A percentile compares a stretch with the other conserved stretches of the same genome.
Conservation (phyloP, 176 grass and related monocot genomes). For the Pontederia paniculata region DNA sequence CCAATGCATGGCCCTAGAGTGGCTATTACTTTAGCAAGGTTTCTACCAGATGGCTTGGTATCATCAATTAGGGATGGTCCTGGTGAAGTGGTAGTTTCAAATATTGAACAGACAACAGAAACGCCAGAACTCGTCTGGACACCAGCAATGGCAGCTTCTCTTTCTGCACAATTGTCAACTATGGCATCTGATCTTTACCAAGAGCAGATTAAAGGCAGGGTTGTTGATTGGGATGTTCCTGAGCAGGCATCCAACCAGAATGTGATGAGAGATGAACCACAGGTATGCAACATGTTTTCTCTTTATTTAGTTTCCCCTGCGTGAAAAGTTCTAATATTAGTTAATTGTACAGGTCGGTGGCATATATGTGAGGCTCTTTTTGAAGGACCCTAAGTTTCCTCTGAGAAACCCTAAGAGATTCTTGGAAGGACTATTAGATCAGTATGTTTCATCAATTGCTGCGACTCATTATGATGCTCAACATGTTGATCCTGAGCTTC, state of each 20-base stretch:
- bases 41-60: conserved; percentile 92
- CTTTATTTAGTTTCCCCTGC: neutral
- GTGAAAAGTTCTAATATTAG: neutral
- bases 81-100: conserved; percentile 79
- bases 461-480: conserved; percentile 78
- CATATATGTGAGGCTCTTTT: conserved; percentile 94
- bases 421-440: conserved; percentile 95
- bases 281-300: conserved; percentile 30
- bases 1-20: conserved; percentile 99
- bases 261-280: conserved; percentile 99
- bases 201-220: conserved; percentile 88
- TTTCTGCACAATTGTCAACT: conserved; percentile 84
- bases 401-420: conserved; percentile 98
- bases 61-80: conserved; percentile 89
- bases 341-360: conserved; percentile 73
- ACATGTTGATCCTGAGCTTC: conserved; percentile 77
- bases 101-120: conserved; percentile 93
- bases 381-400: conserved; percentile 99
- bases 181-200: conserved; percentile 91
- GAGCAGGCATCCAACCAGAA: conserved; percentile 92
- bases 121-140: conserved; percentile 99
- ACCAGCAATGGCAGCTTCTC: conserved; percentile 92
- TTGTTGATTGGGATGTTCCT: conserved; percentile 98
- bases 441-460: conserved; percentile 94
- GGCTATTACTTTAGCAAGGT: conserved; percentile 79